Evolutionary conservation across 148 eudicot species (phyloP).

Genomic region (Selenicereus undatus): DNA sequence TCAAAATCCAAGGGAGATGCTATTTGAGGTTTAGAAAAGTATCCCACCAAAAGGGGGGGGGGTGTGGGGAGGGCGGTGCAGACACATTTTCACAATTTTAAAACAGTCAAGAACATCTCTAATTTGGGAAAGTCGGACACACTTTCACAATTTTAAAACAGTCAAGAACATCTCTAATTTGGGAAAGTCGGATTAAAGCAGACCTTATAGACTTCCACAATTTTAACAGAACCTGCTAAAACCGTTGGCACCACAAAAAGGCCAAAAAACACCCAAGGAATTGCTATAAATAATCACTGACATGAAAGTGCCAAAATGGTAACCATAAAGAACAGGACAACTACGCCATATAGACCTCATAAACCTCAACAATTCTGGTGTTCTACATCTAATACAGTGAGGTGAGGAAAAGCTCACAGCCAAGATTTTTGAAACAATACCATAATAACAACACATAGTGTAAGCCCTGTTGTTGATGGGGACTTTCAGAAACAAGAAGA

Average conservation of each 20-base stretch:
- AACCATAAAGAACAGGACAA: background rate
- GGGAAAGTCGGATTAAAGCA: background rate
- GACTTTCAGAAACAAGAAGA: no score
- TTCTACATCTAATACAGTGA: background rate
- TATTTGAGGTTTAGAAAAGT: background rate
- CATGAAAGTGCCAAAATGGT: background rate
- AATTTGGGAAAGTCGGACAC: background rate
- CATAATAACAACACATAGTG: background rate
- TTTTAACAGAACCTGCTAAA: background rate
- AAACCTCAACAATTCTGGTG: background rate
- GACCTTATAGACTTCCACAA: background rate
- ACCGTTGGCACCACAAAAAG: background rate
- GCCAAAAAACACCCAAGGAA: background rate
- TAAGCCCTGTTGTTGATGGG: no score
- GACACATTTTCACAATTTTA: conserved; percentile 8
- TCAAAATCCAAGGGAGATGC: background rate
- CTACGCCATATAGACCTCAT: background rate
- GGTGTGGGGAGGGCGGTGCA: background rate
- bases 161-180: background rate
- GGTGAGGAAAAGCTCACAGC: background rate
- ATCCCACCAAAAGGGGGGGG: background rate
- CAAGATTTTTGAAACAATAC: background rate
- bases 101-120: background rate
- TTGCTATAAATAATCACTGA: background rate
- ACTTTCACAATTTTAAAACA: background rate